phyloP scores from a whole-genome alignment of 2,329 filamentous ascomycete species.

The Arthrocladium fulminans region DNA sequence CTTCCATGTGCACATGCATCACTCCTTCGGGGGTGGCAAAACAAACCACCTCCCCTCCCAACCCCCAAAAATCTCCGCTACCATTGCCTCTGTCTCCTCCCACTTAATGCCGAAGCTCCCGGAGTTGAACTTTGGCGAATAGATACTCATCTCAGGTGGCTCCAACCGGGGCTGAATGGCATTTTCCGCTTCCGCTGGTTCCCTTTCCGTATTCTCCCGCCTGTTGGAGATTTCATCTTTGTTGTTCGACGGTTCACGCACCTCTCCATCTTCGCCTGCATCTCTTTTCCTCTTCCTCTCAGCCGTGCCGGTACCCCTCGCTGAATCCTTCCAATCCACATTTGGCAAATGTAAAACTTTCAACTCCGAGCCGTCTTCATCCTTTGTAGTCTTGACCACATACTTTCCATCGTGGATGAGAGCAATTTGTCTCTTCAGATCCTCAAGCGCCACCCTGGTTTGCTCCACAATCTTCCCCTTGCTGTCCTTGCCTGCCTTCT shows the following conservation, averaged over 20 bases:
- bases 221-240: no score
- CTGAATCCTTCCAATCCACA: no score
- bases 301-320: no score
- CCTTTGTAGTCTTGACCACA: not conserved
- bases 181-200: not conserved
- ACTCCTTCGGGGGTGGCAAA: not conserved
- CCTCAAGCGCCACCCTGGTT: constrained; percentile 41
- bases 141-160: constrained; percentile 29
- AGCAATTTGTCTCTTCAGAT: constrained; percentile 39
- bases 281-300: not conserved
- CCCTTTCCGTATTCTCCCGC: not conserved
- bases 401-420: constrained; percentile 18
- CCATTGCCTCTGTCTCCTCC: constrained; percentile 38
- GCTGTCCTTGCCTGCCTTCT: constrained; percentile 27
- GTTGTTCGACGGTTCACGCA: no score
- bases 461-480: constrained; percentile 39
- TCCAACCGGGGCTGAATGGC: constrained; percentile 11
- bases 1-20: no score
- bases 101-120: constrained; percentile 50
- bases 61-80: constrained; percentile 29
- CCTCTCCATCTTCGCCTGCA: not conserved
- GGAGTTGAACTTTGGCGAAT: constrained; percentile 50
- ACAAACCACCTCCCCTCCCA: constrained; percentile 14
- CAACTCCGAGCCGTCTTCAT: no score
- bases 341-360: no score